Evolutionary conservation across 2,329 filamentous ascomycete genomes (phyloP).

Genomic region (Pseudocercospora fijiensis): DNA sequence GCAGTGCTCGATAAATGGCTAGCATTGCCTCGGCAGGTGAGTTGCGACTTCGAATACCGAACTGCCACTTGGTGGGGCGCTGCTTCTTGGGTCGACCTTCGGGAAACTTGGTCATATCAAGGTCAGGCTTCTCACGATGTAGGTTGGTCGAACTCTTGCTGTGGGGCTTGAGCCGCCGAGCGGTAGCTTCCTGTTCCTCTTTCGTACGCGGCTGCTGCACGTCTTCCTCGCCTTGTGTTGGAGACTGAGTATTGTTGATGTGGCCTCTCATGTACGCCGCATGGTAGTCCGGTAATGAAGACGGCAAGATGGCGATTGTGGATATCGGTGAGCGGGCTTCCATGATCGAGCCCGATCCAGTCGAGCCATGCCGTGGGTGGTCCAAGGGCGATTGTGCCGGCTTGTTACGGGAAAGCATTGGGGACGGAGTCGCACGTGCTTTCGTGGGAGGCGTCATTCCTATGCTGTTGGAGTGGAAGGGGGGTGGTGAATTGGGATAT

Average conservation of each 20-base stretch:
- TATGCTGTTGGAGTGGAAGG: constrained; percentile 18
- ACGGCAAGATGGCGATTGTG: constrained; percentile 88
- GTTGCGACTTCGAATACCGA: constrained; percentile 92
- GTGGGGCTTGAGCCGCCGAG: constrained; percentile 80
- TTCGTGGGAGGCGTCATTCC: constrained; percentile 30
- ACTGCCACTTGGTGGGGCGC: constrained; percentile 92
- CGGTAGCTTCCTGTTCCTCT: constrained; percentile 76
- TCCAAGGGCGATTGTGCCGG: constrained; percentile 33
- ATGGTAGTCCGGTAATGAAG: constrained; percentile 86
- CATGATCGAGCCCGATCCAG: constrained; percentile 41
- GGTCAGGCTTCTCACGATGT: constrained; percentile 49
- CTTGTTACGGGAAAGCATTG: constrained; percentile 20
- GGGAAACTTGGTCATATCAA: constrained; percentile 55
- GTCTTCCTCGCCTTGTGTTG: constrained; percentile 33
- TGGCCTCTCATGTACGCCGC: constrained; percentile 80
- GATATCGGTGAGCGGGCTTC: constrained; percentile 55
- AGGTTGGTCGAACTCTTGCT: constrained; percentile 57
- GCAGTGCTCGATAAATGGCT: constrained; percentile 89
- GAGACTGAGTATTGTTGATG: constrained; percentile 38
- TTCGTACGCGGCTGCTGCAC: constrained; percentile 44
- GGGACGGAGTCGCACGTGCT: constrained; percentile 35
- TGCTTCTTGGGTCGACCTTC: constrained; percentile 58
- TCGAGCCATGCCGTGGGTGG: constrained; percentile 47
- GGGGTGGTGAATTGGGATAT: constrained; percentile 43
- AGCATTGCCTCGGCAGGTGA: constrained; percentile 90